A percentile compares a stretch with the other conserved stretches of the same genome.
phyloP scores from a whole-genome alignment of 2,329 filamentous ascomycete species.

The Trichoderma semiorbis region DNA sequence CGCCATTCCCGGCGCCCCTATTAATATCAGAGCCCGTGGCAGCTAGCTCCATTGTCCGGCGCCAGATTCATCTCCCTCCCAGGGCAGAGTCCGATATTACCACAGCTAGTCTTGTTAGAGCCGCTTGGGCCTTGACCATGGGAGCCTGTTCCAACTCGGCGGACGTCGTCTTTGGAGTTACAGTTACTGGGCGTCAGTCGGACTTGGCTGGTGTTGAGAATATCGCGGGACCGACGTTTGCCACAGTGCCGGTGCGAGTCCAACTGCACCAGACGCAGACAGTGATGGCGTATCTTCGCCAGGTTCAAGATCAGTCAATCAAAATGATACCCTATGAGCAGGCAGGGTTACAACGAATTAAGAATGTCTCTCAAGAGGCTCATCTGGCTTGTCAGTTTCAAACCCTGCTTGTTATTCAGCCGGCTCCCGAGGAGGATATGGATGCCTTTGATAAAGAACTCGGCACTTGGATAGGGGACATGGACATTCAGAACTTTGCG shows the following conservation, averaged over 20 bases:
- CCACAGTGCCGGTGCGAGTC: slow-evolving; percentile 28
- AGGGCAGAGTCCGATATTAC: no score
- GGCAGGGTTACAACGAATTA: not conserved
- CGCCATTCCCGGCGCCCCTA: no score
- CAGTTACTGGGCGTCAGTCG: slow-evolving; percentile 26
- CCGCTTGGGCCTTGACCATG: slow-evolving; percentile 23
- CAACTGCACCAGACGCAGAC: not conserved
- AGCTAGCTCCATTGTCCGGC: no score
- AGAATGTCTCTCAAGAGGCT: not conserved
- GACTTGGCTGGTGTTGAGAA: slow-evolving; percentile 26
- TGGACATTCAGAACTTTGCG: not conserved
- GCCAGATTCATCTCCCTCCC: no score
- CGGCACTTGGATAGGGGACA: not conserved
- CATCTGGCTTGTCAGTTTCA: not conserved
- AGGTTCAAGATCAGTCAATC: not conserved
- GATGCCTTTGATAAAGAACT: no score
- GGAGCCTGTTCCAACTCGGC: slow-evolving; percentile 32
- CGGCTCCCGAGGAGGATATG: not conserved
- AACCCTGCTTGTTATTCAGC: not conserved
- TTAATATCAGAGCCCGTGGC: no score
- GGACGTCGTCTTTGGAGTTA: slow-evolving; percentile 24
- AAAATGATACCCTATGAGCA: not conserved
- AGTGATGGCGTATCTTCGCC: not conserved
- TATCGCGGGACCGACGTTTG: slow-evolving; percentile 28
- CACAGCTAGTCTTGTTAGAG: not conserved